Base-by-base conservation (phyloP, 768 basidiomycete species). In the Termitomyces sp. region DNA sequence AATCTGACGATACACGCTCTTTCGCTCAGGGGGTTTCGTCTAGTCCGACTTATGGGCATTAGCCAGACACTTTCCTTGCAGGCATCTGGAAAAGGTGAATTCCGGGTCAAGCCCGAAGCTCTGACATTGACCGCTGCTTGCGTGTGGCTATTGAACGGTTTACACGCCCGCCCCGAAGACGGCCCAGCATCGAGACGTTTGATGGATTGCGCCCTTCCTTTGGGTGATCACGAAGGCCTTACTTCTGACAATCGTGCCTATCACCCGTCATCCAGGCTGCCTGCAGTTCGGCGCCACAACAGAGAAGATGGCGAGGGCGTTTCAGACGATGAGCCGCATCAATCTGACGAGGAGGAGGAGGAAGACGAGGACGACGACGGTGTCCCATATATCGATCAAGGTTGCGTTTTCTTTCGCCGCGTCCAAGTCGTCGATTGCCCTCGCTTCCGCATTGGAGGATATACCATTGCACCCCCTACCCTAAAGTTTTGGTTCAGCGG, bases 131-230 rank as follows among this genome's bases (percentile, higher is more conserved):
- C 66, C 0, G 62, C 62, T 13, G 63, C 61, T 5, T 60, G 56
- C n/a, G 55, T 64, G 1, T 69, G 65, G 66, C 54, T 67, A 1
- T 33, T 60, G 5, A 69, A 69, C 45, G 35, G 62, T 28, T 51
- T 67, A 6, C 66, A 69, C 53, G 53, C 66, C 22, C 53, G 62
- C 6, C 65, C 63, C 1, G 60, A 68, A 7, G 62, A 63, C 28
- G 64, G 66, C 0, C 55, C 64, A 11, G 61, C 66, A 8, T 58
- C 58, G 5, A 44, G 63, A 28, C 28, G 51, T 1, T 62, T 69
- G 20, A 62, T 67, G 58, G 46, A 58, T 7, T 57, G 61, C 9
- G 57, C 50, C 7, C 60, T 69, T 18, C 68, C 66, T 7, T 4
- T 63, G 63, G 13, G 45, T 33, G 24, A 48, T 13, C 6, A 0